Evolutionary conservation across 1,284 basidiomycete species (phyloP), one percentile per base, ranked within the genome.

Genomic region (Vanrija sp.): DNA sequence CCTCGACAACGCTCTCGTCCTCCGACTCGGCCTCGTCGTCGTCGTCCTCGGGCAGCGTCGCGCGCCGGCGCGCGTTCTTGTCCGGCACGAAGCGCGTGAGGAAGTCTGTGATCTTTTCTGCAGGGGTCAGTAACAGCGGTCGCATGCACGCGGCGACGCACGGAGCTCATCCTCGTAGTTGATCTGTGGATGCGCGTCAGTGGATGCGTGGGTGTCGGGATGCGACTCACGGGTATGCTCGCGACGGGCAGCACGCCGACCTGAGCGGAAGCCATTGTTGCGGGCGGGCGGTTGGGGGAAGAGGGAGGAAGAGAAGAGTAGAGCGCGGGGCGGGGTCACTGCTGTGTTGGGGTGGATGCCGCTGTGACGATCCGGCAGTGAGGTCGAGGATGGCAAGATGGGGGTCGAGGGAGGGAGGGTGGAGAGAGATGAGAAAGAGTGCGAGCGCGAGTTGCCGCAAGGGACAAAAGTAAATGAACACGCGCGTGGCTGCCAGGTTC

Each of bases 11-110:
- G 37, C 78, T 78, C 56, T 84, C 83, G 64, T 89, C 84, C 61
- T 85, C 83, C 19, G 85, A 85, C 50, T 89, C 82, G 57, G 83
- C 81, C 52, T 91, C 78, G 16, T 54, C 67, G 3, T 46, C 54
- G 31, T 63, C 62, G 35, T 75, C 71, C 39, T 70, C 61, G 19
- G 53, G 54, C 1, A 67, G 65, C 23, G 68, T 45, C 23, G 56
- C 50, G 23, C 53, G 35, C 31, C 59, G 44, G 37, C 63, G 44
- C 35, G 59, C 48, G 5, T 47, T 46, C 64, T 61, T 22, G 54
- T 56, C 18, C 56, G 65, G 12, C 4, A 71, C 69, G 49, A 66
- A 77, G 23, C 60, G 59, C 23, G 64, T 62, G 6, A 77, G 60
- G 53, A 77, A 75, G 23, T 72, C 65, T 41, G 62, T 59, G 51